phyloP scores from a whole-genome alignment of 768 basidiomycete species.

The Multifurca ochricompacta region DNA sequence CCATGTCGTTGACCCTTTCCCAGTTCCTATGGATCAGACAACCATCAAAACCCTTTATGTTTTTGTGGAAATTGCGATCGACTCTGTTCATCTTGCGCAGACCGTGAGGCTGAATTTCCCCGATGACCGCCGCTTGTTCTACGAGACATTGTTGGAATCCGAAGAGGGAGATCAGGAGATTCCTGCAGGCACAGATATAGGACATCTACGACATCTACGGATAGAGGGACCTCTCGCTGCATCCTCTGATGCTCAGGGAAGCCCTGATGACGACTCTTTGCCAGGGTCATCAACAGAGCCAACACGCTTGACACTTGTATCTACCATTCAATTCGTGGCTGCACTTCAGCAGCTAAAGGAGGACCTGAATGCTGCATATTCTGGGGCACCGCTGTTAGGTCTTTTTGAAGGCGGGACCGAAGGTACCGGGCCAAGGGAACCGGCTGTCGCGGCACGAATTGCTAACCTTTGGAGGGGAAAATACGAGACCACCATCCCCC shows the following conservation, averaged over 20 bases:
- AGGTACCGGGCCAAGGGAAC: conserved; percentile 4
- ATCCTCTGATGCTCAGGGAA: background rate
- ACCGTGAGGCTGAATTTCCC: conserved; percentile 90
- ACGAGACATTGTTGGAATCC: conserved; percentile 50
- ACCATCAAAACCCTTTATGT: conserved; percentile 92
- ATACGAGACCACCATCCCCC: conserved; percentile 73
- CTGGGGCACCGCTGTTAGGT: conserved; percentile 18
- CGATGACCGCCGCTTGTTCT: conserved; percentile 58
- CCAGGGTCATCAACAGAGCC: conserved; percentile 21
- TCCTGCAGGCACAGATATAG: conserved; percentile 36
- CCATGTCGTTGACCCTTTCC: conserved; percentile 7
- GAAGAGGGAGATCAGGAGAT: conserved; percentile 42
- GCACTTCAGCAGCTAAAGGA: conserved; percentile 84
- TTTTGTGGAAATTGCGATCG: conserved; percentile 95
- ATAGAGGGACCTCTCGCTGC: conserved; percentile 41
- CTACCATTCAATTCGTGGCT: conserved; percentile 96
- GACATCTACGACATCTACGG: conserved; percentile 40
- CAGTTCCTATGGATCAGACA: conserved; percentile 94
- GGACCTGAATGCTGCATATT: conserved; percentile 47
- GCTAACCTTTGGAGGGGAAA: conserved; percentile 45
- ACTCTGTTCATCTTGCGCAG: conserved; percentile 71
- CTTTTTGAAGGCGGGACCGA: conserved; percentile 16
- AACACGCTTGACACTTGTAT: conserved; percentile 85
- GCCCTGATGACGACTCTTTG: conserved; percentile 19
- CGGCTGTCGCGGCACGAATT: conserved; percentile 5